Evolutionary conservation across 1,139 yeast genomes (phyloP).

Genomic region (Debaryomyces sp.): DNA sequence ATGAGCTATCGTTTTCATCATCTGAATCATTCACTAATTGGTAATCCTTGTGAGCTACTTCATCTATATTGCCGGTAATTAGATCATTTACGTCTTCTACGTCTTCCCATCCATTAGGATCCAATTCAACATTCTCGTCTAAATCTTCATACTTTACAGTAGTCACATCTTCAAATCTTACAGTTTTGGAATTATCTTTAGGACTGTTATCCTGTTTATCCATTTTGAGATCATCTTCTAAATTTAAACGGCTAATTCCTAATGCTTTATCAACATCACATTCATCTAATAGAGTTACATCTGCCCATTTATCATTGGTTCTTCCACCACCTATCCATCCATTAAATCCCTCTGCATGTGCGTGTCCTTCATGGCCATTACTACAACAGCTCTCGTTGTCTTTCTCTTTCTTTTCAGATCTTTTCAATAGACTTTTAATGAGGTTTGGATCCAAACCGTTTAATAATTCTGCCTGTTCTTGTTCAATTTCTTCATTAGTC

Average conservation of each 20-base stretch:
- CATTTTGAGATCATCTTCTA: constrained; percentile 14
- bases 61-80: constrained; percentile 25
- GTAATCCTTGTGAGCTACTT: constrained; percentile 46
- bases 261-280: constrained; percentile 44
- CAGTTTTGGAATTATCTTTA: constrained; percentile 27
- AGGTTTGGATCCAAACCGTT: constrained; percentile 70
- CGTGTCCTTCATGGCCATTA: constrained; percentile 19
- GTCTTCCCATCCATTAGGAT: constrained; percentile 49
- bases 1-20: constrained; percentile 28
- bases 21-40: constrained; percentile 43
- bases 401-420: constrained; percentile 35
- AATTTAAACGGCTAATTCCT: constrained; percentile 24
- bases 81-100: constrained; percentile 38
- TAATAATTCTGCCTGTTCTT: constrained; percentile 69
- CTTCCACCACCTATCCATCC: constrained; percentile 75
- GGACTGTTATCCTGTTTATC: constrained; percentile 3
- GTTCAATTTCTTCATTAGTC: constrained; percentile 66
- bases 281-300: constrained; percentile 38
- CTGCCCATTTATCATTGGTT: constrained; percentile 36
- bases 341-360: constrained; percentile 66
- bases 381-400: constrained; percentile 13
- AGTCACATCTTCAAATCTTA: constrained; percentile 45
- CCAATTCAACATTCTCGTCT: constrained; percentile 26
- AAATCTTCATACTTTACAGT: constrained; percentile 32
- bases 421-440: constrained; percentile 54